phyloP scores from a whole-genome alignment of 148 eudicot species.

The Bassia scoparia region DNA sequence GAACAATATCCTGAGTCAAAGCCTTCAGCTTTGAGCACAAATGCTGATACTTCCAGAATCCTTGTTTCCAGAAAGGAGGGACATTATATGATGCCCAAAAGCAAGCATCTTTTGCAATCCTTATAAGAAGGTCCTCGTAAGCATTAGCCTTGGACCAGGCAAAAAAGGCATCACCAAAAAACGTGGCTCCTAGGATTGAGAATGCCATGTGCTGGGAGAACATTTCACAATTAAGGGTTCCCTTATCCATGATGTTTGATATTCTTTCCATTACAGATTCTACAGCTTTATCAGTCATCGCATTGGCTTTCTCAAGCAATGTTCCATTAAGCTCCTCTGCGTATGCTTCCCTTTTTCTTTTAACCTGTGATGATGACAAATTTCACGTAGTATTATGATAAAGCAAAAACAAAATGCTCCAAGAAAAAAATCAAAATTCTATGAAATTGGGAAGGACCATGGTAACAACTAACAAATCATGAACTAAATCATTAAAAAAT shows the following conservation, averaged over 20 bases:
- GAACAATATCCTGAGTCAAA: constrained; percentile 46
- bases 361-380: constrained; percentile 42
- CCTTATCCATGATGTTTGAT: constrained; percentile 25
- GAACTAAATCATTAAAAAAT: neutral
- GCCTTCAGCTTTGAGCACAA: constrained; percentile 39
- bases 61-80: constrained; percentile 50
- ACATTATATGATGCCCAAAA: constrained; percentile 55
- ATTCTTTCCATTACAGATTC: constrained; percentile 40
- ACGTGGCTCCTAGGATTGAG: constrained; percentile 43
- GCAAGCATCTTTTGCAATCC: constrained; percentile 51
- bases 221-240: constrained; percentile 39
- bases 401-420: neutral
- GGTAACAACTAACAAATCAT: neutral
- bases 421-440: neutral
- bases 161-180: constrained; percentile 56
- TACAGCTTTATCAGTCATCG: constrained; percentile 34
- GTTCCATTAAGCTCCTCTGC: constrained; percentile 37
- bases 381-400: neutral
- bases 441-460: neutral
- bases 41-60: constrained; percentile 45
- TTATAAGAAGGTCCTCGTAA: constrained; percentile 48
- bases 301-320: constrained; percentile 36
- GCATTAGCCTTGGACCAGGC: constrained; percentile 49
- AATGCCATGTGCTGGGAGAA: constrained; percentile 53
- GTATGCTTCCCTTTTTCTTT: constrained; percentile 38